Evolutionary conservation across 2,329 filamentous ascomycete genomes (phyloP), one percentile per base, ranked within the genome.

Genomic region (Keithomyces neogunnii): DNA sequence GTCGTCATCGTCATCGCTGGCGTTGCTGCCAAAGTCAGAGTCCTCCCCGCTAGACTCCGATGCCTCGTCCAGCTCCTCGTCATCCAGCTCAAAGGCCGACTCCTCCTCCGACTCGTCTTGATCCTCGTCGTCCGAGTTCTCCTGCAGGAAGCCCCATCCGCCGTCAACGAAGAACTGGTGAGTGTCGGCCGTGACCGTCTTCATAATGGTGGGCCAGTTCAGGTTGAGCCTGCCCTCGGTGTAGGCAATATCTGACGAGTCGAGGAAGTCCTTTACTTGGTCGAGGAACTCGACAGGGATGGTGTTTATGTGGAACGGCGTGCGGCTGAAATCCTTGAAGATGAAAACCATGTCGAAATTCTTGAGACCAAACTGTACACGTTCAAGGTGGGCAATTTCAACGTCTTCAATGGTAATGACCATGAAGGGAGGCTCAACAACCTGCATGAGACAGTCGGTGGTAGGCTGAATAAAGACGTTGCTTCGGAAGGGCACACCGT

Each of bases 141-240:
- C 85, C 50, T 85, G 84, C 53, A 99, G 69, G 80, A 99, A 97
- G 2, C 83, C 86, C 93, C 93, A 99, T 45, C 93, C 93, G 33
- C 95, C 93, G 57, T 97, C 92, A 3, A 79, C 82, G 69, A 96
- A 99, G 81, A 99, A 99, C 60, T 86, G 82, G 66, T 99, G 92
- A 2, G 93, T 89, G 65, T 99, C 91, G 36, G 87, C 85, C 26
- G 88, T 92, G 30, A 99, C 91, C 0, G 93, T 99, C 78, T 99
- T 99, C 90, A 99, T 99, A 65, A 99, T 99, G 13, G 91, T 96
- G 9, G 88, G 87, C 93, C 93, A 99, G 77, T 97, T 97, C 52
- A 99, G 78, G 73, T 99, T 99, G 59, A 99, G 82, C 1, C 92
- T 93, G 52, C 93, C 93, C 69, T 99, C 95, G 10, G 84, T 88